A percentile compares a stretch with the other conserved stretches of the same genome.
These are phyloP conservation scores for Beta vulgaris DNA, from an alignment of 148 eudicot genomes.

Conservation along the genomic window DNA sequence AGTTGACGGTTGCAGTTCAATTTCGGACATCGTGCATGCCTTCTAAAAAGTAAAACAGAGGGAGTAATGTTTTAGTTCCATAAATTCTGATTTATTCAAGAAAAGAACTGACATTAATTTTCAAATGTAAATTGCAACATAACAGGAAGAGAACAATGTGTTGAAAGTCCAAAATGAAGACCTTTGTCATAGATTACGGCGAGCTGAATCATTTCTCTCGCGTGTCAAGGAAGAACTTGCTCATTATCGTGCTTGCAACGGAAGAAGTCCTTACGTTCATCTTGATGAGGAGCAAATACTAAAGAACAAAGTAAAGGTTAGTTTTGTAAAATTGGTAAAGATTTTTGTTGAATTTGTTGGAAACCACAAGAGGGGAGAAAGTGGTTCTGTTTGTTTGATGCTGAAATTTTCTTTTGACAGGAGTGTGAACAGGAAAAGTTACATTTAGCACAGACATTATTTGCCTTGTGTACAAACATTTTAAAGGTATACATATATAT, in stretches of 20 bases:
- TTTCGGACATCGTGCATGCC: no score
- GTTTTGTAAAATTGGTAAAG: not conserved
- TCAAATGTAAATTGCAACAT: conserved; percentile 9
- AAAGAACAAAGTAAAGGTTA: conserved; percentile 54
- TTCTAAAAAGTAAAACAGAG: no score
- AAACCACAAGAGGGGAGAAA: not conserved
- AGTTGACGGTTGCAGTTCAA: no score
- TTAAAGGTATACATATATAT: conserved; percentile 44
- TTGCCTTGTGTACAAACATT: conserved; percentile 70
- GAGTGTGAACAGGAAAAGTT: conserved; percentile 71
- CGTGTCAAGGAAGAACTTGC: conserved; percentile 55
- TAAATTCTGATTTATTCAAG: not conserved
- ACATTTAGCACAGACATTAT: conserved; percentile 61
- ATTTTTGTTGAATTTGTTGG: not conserved
- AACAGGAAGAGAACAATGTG: conserved; percentile 87
- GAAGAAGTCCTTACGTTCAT: conserved; percentile 38
- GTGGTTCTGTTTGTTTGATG: not conserved
- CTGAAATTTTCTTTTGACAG: conserved; percentile 32
- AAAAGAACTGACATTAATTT: not conserved
- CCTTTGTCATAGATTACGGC: conserved; percentile 47
- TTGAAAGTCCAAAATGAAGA: conserved; percentile 72
- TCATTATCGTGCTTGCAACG: conserved; percentile 43
- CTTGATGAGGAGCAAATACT: conserved; percentile 51
- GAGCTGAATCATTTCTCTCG: conserved; percentile 45
- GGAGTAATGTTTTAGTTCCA: no score